Evolutionary conservation across 2,329 filamentous ascomycete genomes (phyloP), one percentile per base, ranked within the genome.

Genomic region (Aspergillus japonicus): DNA sequence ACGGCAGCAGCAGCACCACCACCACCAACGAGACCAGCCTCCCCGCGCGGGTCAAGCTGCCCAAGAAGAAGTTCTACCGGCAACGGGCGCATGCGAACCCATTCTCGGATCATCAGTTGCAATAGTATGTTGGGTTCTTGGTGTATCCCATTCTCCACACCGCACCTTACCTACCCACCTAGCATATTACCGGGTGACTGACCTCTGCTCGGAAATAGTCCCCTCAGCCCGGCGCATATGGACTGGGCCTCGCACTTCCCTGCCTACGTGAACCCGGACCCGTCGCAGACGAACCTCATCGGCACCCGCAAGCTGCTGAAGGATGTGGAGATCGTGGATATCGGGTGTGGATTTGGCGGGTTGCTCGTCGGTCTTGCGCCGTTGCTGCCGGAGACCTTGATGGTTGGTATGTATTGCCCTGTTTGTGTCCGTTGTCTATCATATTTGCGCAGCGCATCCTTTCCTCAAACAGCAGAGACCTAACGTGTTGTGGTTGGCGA

Each of bases 1-100:
- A 61, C 19, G 64, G 65, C 47, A 68, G 73, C 47, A 68, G 73
- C 52, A 67, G 63, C 26, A 29, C 26, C 26, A 26, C 26, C 24
- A 26, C 24, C 26, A 29, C 26, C 26, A 29, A 8, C 35, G 65
- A 68, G 31, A 62, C 63, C 39, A 63, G 61, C 49, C 63, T 79
- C 48, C 78, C 64, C 35, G 64, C 60, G 35, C 63, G 79, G 44
- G 78, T 86, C 7, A 83, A 87, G 69, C 79, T 97, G 69, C 95
- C 95, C 10, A 89, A 91, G 78, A 99, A 99, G 83, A 94, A 90
- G 80, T 96, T 95, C 80, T 99, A 96, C 76, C 87, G 95, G 58
- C 95, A 99, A 78, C 86, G 95, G 75, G 95, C 95, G 42, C 95
- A 99, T 79, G 95, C 95, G 64, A 99, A 99, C 80, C 93, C 94